Base-by-base conservation (phyloP, 345 rosid genomes). In the Pelargonium nanum region DNA sequence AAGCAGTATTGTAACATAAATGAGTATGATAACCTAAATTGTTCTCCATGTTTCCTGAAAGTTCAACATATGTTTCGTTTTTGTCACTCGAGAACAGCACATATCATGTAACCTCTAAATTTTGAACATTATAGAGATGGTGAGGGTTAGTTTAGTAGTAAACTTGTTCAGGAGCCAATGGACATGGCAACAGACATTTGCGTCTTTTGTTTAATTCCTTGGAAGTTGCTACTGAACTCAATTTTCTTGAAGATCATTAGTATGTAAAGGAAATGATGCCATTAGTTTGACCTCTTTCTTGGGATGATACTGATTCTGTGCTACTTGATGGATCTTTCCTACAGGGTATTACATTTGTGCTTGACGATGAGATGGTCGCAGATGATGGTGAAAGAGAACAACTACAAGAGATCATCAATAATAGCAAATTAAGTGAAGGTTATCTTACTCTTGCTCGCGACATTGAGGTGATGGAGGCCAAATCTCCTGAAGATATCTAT, bases 391-490 rank as follows among this genome's bases (percentile, higher is more conserved):
- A 88, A 26, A 81, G 85, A 77, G 86, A 83, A 25, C 65, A 26
- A 51, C 69, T 86, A 68, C 96, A 90, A 69, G 96, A 94, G 25
- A 87, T 94, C 22, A 75, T 94, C 62, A 94, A 90, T 72, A 90
- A 88, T 65, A 24, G 67, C 23, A 86, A 81, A 75, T 63, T 94
- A 63, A 86, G 92, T 65, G 99, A 90, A 75, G 92, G 97, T 59
- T 94, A 90, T 75, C 86, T 94, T 58, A 78, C 92, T 2, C 97
- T 94, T 73, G 96, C 97, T 65, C 90, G 95, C 60, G 99, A 94
- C 83, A 84, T 94, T 26, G 97, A 94, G 83, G 99, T 94, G 75
- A 86, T 94, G 97, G 99, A 94, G 77, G 83, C 97, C 59, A 94
- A 87, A 70, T 83, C 95, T 40, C 97, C 95, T 59, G 97, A 94